Base-by-base conservation (phyloP, 139 green algal species). In the Choricystis sp. region DNA sequence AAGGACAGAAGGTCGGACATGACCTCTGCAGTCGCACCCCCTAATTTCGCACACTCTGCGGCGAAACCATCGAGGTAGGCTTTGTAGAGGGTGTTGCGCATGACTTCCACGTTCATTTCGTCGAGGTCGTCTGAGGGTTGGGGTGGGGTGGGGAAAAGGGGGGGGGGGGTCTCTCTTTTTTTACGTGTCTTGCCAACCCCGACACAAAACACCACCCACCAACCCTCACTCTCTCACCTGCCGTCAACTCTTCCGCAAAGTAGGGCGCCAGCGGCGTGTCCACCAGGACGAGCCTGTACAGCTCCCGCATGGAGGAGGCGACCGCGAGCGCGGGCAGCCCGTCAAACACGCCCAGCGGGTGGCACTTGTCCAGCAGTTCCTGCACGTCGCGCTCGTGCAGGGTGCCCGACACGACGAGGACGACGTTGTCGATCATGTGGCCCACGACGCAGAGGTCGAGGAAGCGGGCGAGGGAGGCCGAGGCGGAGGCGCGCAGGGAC, bases 401-500 rank as follows among this genome's bases (percentile, higher is more conserved):
- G 16, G 89, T 92, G 5, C 94, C 94, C 9, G 90, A 96, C 9
- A 98, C 94, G 21, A 98, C 96, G 0, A 99, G 85, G 30, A 99
- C 89, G 24, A 99, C 88, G 66, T 99, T 99, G 79, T 99, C 94
- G 60, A 99, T 99, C 94, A 99, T 99, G 77, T 98, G 90, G 0
- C 91, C 91, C 60, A 96, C 96, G 16, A 90, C 98, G 78, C 93
- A 96, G 71, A 95, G 97, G 68, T 99, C 92, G 65, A 99, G 79
- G 68, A 99, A 99, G 16, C 68, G 82, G 2, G 74, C 83, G 25
- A 99, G 69, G 40, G 9, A 9, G 40, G 9, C 40, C 9, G 9
- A 9, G 40, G 40, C 40, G 16, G 40, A 9, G 9, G 74, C 72
- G 1, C 89, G 79, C 79, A 99, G 88, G 29, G 88, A 76, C 40